These are phyloP conservation scores for Diaporthe longicolla DNA, from an alignment of 2,329 filamentous ascomycete species.

Conservation along the genomic window DNA sequence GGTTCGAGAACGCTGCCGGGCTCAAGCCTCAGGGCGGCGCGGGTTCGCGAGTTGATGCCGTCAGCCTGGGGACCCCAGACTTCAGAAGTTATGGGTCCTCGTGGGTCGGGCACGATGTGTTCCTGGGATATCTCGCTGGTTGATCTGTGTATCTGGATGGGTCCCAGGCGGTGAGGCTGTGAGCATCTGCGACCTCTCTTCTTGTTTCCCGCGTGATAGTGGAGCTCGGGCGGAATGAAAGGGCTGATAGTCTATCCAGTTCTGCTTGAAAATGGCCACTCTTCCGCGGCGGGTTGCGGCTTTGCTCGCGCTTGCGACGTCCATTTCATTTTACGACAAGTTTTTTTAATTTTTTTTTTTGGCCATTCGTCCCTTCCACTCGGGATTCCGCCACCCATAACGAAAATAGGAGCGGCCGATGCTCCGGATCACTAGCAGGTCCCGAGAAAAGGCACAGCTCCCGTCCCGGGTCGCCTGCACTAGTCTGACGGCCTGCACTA, in stretches of 20 bases:
- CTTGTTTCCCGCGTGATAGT: background rate
- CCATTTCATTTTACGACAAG: background rate
- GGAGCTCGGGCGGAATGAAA: conserved; percentile 10
- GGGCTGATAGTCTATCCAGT: background rate
- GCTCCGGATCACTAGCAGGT: conserved; percentile 16
- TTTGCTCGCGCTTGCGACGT: background rate
- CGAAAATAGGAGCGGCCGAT: conserved; percentile 31
- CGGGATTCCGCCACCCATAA: background rate
- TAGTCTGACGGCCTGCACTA: background rate
- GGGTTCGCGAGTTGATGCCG: conserved; percentile 23
- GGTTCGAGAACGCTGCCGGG: conserved; percentile 32
- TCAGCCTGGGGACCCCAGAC: conserved; percentile 33
- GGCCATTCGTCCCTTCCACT: background rate
- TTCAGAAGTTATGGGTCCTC: conserved; percentile 16
- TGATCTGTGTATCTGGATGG: background rate
- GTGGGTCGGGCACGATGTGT: conserved; percentile 22
- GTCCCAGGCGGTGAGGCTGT: conserved; percentile 29
- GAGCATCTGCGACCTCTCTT: conserved; percentile 1
- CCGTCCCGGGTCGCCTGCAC: conserved; percentile 11
- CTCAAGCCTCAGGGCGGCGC: conserved; percentile 30
- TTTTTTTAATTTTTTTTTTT: background rate
- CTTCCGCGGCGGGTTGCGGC: conserved; percentile 2
- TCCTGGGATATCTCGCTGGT: conserved; percentile 25
- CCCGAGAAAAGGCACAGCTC: conserved; percentile 19
- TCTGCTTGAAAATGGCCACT: background rate